A percentile compares a stretch with the other conserved stretches of the same genome.
Conservation (phyloP, 768 basidiomycete species). For the Atractiella rhizophila region DNA sequence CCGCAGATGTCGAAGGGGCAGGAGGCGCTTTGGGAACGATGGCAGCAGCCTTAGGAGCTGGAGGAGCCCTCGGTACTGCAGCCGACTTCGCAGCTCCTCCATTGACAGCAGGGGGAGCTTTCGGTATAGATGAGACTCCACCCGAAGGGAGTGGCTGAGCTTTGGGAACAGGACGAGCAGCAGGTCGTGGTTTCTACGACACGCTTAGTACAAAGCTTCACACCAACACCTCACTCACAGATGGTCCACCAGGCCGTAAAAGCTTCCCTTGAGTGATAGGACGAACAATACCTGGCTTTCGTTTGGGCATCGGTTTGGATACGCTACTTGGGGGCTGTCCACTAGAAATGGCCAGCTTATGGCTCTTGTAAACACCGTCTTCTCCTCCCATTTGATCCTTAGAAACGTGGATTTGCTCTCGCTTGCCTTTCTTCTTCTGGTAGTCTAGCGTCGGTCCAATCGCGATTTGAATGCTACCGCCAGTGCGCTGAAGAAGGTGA, state of each 20-base stretch:
- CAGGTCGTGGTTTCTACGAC: constrained; percentile 30
- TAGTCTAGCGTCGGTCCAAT: constrained; percentile 57
- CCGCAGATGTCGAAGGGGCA: constrained; percentile 12
- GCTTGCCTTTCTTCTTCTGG: constrained; percentile 91
- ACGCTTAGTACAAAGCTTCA: constrained; percentile 20
- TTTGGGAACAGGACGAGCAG: constrained; percentile 35
- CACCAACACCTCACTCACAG: constrained; percentile 5
- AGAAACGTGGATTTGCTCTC: constrained; percentile 53
- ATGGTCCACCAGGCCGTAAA: constrained; percentile 45
- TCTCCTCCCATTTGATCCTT: constrained; percentile 63
- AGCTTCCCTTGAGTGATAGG: constrained; percentile 69
- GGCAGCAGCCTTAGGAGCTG: constrained; percentile 13
- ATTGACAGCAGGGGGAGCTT: constrained; percentile 22
- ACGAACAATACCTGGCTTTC: constrained; percentile 60
- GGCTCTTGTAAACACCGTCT: constrained; percentile 79
- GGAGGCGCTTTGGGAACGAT: too few species aligned
- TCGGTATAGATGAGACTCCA: constrained; percentile 10
- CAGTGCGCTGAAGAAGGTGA: constrained; percentile 54
- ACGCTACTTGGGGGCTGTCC: constrained; percentile 62
- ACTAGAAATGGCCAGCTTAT: constrained; percentile 58
- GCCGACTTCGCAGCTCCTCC: constrained; percentile 19
- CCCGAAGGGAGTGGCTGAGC: constrained; percentile 4
- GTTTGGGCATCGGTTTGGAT: constrained; percentile 58
- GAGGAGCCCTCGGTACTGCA: constrained; percentile 18
- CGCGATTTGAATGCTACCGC: constrained; percentile 42